Base-by-base conservation (phyloP, 352 stramenopile species). In the Phytopythium helicoides region DNA sequence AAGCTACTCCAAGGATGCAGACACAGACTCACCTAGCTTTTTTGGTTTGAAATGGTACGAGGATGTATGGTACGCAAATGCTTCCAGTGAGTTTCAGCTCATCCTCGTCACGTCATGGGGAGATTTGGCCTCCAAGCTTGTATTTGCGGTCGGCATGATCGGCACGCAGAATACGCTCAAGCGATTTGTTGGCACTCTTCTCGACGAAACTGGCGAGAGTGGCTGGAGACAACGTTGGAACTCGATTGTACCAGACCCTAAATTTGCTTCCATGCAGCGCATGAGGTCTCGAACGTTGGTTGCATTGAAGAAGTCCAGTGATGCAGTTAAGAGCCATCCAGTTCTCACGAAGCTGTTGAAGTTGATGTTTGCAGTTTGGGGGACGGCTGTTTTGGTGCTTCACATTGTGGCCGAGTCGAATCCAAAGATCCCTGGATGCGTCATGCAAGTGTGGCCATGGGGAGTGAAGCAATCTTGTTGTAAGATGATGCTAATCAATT, bases 21-120 rank as follows among this genome's bases (percentile, higher is more conserved):
- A 39, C 25, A 5, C 38, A 26, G n/a, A 25, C 6, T 18, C 6
- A 11, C 12, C 15, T 18, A 44, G 18, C 38, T 22, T 44, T 18
- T 44, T 44, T n/a, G n/a, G 38, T 9, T 11, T 39, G 6, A 72
- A 72, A 28, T 86, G 72, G 71, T 81, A 69, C 38, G 55, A 67
- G 34, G 64, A 83, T 48, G 41, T 46, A 7, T 81, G 69, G 71
- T 62, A 68, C 2, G 61, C 69, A 19, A 56, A 74, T 28, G 60
- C 60, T 1, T 64, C 72, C 23, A 77, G 65, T 44, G 69, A 83
- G 19, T 73, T 83, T 41, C 58, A 66, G 38, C 57, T 86, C 26
- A 48, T 75, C n/a, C n/a, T 75, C 16, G 68, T 78, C 7, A 44
- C 25, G 6, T 76, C 66, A 1, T 66, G 63, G 51, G 60, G 33